These are phyloP conservation scores for Lepiota brunneoincarnata DNA, from an alignment of 768 basidiomycete species.

Conservation along the genomic window DNA sequence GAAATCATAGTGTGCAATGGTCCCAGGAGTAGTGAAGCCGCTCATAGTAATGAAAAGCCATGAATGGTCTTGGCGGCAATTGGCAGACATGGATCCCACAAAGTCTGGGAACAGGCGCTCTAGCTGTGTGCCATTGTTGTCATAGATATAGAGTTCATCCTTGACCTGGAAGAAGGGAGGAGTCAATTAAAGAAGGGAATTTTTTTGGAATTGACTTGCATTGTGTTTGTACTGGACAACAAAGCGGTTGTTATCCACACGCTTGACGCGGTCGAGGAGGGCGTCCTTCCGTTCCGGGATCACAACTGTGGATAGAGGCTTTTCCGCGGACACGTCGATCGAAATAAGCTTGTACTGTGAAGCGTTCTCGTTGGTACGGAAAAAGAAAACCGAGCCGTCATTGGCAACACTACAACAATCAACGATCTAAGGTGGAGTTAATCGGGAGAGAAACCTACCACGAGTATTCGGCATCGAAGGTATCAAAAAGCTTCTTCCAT, in stretches of 20 bases:
- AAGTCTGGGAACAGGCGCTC: slow-evolving; percentile 60
- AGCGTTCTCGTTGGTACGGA: slow-evolving; percentile 64
- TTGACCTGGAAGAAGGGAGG: slow-evolving; percentile 55
- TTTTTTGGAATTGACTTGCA: slow-evolving; percentile 34
- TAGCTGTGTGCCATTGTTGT: slow-evolving; percentile 48
- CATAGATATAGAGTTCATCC: slow-evolving; percentile 76
- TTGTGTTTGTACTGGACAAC: slow-evolving; percentile 69
- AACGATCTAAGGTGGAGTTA: neutral
- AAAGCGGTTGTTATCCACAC: slow-evolving; percentile 54
- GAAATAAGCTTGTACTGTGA: slow-evolving; percentile 66
- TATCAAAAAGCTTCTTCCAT: slow-evolving; percentile 70
- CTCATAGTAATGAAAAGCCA: slow-evolving; percentile 65
- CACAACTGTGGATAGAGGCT: slow-evolving; percentile 47
- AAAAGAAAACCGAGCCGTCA: slow-evolving; percentile 58
- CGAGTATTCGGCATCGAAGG: slow-evolving; percentile 65
- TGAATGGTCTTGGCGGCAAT: slow-evolving; percentile 46
- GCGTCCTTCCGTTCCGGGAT: slow-evolving; percentile 66
- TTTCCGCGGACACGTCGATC: slow-evolving; percentile 54
- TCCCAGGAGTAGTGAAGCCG: slow-evolving; percentile 73
- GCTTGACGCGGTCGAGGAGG: slow-evolving; percentile 44
- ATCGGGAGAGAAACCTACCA: slow-evolving; percentile 42
- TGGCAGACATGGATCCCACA: slow-evolving; percentile 61
- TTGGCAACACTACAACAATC: slow-evolving; percentile 51
- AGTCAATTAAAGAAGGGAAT: slow-evolving; percentile 1
- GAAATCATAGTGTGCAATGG: slow-evolving; percentile 64